Conservation (phyloP, 179 eudicot genomes). For the Gypsophila paniculata region DNA sequence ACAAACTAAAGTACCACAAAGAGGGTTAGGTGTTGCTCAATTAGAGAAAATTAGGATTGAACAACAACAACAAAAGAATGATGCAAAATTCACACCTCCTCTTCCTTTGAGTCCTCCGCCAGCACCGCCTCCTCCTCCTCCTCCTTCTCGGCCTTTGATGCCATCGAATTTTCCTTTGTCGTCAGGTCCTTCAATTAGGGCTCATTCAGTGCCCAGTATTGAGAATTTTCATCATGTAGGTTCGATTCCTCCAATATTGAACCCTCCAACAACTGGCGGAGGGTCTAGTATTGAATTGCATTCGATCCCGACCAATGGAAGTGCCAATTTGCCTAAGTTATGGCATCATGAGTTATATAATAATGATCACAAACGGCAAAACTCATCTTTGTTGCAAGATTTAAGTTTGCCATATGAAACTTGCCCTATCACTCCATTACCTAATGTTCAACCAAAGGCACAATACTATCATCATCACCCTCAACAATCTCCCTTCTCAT, state of each 20-base stretch:
- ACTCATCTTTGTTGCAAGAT: slow-evolving; percentile 20
- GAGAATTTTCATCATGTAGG: slow-evolving; percentile 28
- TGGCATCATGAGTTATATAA: slow-evolving; percentile 45
- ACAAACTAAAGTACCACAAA: slow-evolving; percentile 74
- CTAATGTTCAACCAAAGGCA: slow-evolving; percentile 37
- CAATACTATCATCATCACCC: slow-evolving; percentile 33
- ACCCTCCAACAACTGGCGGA: slow-evolving; percentile 24
- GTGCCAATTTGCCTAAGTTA: slow-evolving; percentile 32
- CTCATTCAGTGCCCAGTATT: slow-evolving; percentile 23
- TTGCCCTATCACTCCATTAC: slow-evolving; percentile 29
- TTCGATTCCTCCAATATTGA: slow-evolving; percentile 22
- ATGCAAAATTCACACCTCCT: slow-evolving; percentile 32
- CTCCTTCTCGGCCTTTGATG: slow-evolving; percentile 7
- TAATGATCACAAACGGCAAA: slow-evolving; percentile 42
- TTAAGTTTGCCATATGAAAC: slow-evolving; percentile 38
- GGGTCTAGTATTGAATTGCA: slow-evolving; percentile 33
- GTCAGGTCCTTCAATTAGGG: slow-evolving; percentile 23
- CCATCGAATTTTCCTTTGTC: slow-evolving; percentile 26
- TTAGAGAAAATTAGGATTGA: slow-evolving; percentile 73
- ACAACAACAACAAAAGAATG: slow-evolving; percentile 46
- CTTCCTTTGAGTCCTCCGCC: slow-evolving; percentile 7
- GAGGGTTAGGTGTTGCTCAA: slow-evolving; percentile 94
- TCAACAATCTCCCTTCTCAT: slow-evolving; percentile 36
- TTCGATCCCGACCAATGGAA: slow-evolving; percentile 23
- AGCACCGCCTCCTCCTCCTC: slow-evolving; percentile 2